A percentile compares a stretch with the other conserved stretches of the same genome.
phyloP scores from a whole-genome alignment of 1,284 basidiomycete species.

The Irpex sp. region DNA sequence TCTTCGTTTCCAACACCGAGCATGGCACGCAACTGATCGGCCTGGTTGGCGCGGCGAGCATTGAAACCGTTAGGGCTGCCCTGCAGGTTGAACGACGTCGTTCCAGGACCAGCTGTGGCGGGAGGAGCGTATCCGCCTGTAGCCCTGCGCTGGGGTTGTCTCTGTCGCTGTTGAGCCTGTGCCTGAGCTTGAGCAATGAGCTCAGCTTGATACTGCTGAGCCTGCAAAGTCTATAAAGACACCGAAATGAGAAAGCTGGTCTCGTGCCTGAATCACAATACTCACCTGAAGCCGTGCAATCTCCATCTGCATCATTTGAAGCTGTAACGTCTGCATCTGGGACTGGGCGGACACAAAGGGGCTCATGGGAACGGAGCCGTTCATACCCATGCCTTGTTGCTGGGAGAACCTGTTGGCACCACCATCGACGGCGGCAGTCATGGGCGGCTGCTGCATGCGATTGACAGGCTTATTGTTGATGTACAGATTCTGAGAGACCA shows the following conservation, averaged over 20 bases:
- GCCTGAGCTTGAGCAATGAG: constrained; percentile 39
- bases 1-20: constrained; percentile 50
- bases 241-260: not conserved
- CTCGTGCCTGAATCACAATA: constrained; percentile 15
- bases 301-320: constrained; percentile 82
- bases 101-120: constrained; percentile 64
- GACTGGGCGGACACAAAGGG: constrained; percentile 42
- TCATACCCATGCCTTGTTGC: constrained; percentile 47
- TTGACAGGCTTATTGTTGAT: constrained; percentile 31
- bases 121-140: constrained; percentile 54
- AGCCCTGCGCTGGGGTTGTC: constrained; percentile 37
- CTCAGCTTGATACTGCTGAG: constrained; percentile 58
- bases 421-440: constrained; percentile 70
- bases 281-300: constrained; percentile 73
- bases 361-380: constrained; percentile 49
- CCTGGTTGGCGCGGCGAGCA: constrained; percentile 62
- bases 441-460: constrained; percentile 43
- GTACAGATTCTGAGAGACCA: constrained; percentile 44
- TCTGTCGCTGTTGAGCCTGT: constrained; percentile 21
- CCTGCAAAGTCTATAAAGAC: constrained; percentile 35
- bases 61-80: constrained; percentile 38
- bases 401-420: constrained; percentile 59
- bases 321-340: constrained; percentile 60
- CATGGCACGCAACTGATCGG: constrained; percentile 58
- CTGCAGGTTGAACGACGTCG: constrained; percentile 54